Conservation (phyloP, 768 basidiomycete species). For the Boletus insuetus region DNA sequence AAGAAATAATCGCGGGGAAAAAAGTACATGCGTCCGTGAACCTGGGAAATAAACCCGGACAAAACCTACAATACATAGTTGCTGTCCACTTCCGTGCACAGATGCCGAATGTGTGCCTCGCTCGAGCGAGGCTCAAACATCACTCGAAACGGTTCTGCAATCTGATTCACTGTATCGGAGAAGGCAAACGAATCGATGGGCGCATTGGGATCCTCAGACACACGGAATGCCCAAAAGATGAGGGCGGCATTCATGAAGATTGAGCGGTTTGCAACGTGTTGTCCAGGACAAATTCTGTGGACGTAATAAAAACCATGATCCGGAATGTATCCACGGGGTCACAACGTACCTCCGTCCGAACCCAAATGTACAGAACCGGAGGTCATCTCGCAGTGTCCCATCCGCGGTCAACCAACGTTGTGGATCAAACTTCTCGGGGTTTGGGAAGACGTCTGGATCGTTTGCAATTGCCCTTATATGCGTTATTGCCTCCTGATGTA, state of each 20-base stretch:
- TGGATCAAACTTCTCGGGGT: conserved; percentile 10
- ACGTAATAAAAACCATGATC: too few species aligned
- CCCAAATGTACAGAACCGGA: conserved; percentile 6
- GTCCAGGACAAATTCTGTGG: conserved; percentile 1
- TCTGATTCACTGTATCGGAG: not conserved
- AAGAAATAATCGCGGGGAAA: too few species aligned
- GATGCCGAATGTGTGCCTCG: not conserved
- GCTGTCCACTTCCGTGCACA: not conserved
- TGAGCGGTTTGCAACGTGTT: conserved; percentile 4
- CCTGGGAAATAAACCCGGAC: too few species aligned
- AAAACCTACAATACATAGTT: not conserved
- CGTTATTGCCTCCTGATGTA: not conserved
- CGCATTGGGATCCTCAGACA: not conserved
- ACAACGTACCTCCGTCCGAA: conserved; percentile 4
- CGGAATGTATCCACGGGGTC: too few species aligned
- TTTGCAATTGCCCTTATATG: conserved; percentile 9
- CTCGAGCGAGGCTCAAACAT: conserved; percentile 1
- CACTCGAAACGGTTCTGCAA: not conserved
- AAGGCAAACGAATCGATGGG: conserved; percentile 1
- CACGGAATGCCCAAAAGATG: conserved; percentile 6
- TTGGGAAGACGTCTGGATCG: conserved; percentile 10
- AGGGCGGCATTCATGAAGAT: not conserved
- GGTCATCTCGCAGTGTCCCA: conserved; percentile 1
- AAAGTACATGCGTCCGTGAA: too few species aligned
- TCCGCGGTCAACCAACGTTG: conserved; percentile 5